Evolutionary conservation across 108 stramenopile genomes (phyloP), one percentile per base, ranked within the genome.

Genomic region (Nitzschia sp.): DNA sequence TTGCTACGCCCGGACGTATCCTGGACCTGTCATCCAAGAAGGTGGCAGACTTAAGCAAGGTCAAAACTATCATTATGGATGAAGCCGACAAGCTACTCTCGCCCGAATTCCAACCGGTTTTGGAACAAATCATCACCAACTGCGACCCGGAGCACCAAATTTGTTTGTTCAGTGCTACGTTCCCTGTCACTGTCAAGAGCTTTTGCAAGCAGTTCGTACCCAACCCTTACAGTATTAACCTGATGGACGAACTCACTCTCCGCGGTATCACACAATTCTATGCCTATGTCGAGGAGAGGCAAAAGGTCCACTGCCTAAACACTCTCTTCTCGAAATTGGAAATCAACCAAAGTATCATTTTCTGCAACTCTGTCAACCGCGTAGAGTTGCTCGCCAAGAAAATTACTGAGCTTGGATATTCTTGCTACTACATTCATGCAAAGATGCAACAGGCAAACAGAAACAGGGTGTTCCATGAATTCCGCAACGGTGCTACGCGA

Each of bases 161-260:
- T 65, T 96, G 97, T 72, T 90, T 99, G 25, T 98, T 99, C 82
- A 93, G 91, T 65, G 99, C 99, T 5, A 99, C 99, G 0, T 99
- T 99, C 74, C 98, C 98, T 4, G 95, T 98, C 19, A 95, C 97
- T 35, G 97, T 99, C 31, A 96, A 96, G 81, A 77, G 75, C 45
- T 98, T 99, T 78, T 97, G 96, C 82, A 85, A 96, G 59, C 84
- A 92, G 65, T 93, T 93, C 68, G 93, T 97, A 44, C 92, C 94
- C 21, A 92, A 93, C 52, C 87, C 95, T 16, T 96, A 96, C 74
- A 86, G 86, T 46, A 97, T 98, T 81, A 98, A 99, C 71, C 88
- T 99, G 26, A 98, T 98, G 97, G 99, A 99, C 53, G 99, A 99
- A 79, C 95, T 99, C 53, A 99, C 98, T 25, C 96, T 99, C 26